phyloP scores from a whole-genome alignment of 1,284 basidiomycete species.

The Cutaneotrichosporon dermatis region DNA sequence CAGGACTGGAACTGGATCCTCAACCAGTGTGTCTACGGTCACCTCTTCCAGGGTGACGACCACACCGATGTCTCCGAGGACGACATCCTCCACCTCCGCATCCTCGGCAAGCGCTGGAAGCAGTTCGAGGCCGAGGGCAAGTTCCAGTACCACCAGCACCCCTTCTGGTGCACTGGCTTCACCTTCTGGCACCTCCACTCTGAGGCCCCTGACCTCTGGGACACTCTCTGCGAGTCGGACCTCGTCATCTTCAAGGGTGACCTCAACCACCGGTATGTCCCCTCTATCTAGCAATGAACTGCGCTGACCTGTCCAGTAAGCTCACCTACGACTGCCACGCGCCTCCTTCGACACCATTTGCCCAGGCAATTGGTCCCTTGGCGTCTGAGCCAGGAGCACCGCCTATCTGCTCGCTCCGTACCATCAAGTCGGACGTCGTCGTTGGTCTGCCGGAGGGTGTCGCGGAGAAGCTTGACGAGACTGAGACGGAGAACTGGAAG shows the following conservation, averaged over 20 bases:
- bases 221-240: constrained; percentile 83
- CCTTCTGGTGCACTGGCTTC: constrained; percentile 95
- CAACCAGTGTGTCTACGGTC: constrained; percentile 80
- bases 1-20: constrained; percentile 95
- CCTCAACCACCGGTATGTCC: constrained; percentile 66
- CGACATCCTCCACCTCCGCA: constrained; percentile 75
- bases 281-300: constrained; percentile 33
- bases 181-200: constrained; percentile 78
- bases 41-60: constrained; percentile 62
- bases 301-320: constrained; percentile 42
- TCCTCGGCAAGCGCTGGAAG: constrained; percentile 88
- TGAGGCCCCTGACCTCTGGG: constrained; percentile 90
- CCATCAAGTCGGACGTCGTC: constrained; percentile 76
- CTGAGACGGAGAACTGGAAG: constrained; percentile 85
- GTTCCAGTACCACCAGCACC: constrained; percentile 87
- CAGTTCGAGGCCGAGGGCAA: constrained; percentile 89
- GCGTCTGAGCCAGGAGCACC: constrained; percentile 84
- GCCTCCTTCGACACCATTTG: constrained; percentile 84
- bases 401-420: constrained; percentile 75
- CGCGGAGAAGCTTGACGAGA: constrained; percentile 75
- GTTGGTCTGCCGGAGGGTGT: constrained; percentile 62
- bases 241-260: constrained; percentile 97
- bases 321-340: constrained; percentile 91
- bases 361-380: constrained; percentile 88
- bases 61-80: constrained; percentile 57